These are phyloP conservation scores for Polymyxa betae DNA, from an alignment of 208 protist species.

Conservation along the genomic window DNA sequence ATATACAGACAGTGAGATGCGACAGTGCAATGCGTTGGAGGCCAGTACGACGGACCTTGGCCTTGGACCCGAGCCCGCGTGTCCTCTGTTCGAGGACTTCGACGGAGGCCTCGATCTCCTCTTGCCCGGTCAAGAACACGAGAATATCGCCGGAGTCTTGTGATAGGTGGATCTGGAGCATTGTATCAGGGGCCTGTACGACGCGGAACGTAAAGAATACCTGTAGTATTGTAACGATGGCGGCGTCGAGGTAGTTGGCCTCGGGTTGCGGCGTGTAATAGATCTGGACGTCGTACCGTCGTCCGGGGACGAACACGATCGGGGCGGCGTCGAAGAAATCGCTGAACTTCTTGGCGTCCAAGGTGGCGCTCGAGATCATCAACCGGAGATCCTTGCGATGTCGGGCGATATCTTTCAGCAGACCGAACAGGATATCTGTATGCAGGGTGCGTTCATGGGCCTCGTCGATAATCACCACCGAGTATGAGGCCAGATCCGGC, in stretches of 20 bases:
- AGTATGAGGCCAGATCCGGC: constrained; percentile 72
- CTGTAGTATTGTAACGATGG: constrained; percentile 85
- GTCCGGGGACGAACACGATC: constrained; percentile 89
- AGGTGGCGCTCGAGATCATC: constrained; percentile 98
- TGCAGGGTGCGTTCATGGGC: constrained; percentile 88
- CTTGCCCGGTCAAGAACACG: constrained; percentile 99
- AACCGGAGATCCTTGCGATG: constrained; percentile 92
- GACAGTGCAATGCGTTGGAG: constrained; percentile 13
- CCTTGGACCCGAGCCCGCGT: constrained; percentile 78
- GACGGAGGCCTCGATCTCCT: constrained; percentile 86
- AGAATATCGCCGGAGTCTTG: constrained; percentile 96
- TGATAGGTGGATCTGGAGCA: constrained; percentile 71
- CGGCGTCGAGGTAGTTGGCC: constrained; percentile 86
- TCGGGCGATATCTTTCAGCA: constrained; percentile 72
- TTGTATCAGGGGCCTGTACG: constrained; percentile 72
- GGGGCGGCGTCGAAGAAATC: constrained; percentile 90
- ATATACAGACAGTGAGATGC: not conserved
- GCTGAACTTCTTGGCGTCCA: constrained; percentile 91
- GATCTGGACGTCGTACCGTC: constrained; percentile 86
- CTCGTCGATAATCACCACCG: constrained; percentile 85
- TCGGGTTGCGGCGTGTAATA: constrained; percentile 88
- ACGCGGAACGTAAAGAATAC: constrained; percentile 76
- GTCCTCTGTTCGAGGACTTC: constrained; percentile 77
- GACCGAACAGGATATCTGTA: constrained; percentile 84
- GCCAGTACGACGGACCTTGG: constrained; percentile 55